Percentiles rank a stretch among this genome's conserved stretches.
These are phyloP conservation scores for Phlebopus sp. DNA, from an alignment of 1,284 basidiomycete genomes.

Conservation along the genomic window DNA sequence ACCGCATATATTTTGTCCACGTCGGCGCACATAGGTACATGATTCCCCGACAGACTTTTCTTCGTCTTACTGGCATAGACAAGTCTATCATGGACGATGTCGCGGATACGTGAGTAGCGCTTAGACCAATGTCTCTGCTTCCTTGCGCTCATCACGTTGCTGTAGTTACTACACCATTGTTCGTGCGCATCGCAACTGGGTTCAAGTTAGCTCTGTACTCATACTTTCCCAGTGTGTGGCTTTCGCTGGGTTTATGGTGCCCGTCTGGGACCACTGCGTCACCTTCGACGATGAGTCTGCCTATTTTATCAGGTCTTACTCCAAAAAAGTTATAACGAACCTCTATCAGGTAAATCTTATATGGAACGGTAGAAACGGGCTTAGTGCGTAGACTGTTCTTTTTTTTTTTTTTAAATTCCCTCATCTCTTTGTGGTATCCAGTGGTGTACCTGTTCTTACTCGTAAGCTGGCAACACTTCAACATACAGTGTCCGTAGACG, in stretches of 20 bases:
- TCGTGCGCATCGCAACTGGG: not conserved
- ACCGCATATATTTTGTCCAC: no score
- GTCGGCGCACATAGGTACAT: no score
- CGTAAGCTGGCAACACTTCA: conserved; percentile 22
- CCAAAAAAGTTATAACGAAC: not conserved
- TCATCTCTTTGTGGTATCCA: conserved; percentile 14
- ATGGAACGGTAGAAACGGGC: conserved; percentile 37
- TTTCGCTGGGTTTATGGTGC: conserved; percentile 36
- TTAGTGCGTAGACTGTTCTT: conserved; percentile 25
- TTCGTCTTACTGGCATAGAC: no score
- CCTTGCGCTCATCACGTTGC: not conserved
- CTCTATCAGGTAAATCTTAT: conserved; percentile 35
- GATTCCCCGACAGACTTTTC: no score
- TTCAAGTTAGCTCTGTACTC: not conserved
- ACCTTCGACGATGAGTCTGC: conserved; percentile 42
- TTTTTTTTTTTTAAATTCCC: not conserved
- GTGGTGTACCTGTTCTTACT: conserved; percentile 38
- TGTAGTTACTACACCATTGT: conserved; percentile 15
- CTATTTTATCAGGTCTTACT: not conserved
- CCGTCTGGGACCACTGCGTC: conserved; percentile 48
- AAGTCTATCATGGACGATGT: no score
- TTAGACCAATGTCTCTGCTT: not conserved
- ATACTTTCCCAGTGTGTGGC: conserved; percentile 38
- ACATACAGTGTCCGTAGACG: not conserved
- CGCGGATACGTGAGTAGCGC: no score